Evolutionary conservation across 345 rosid genomes (phyloP), one percentile per base, ranked within the genome.

Genomic region (Corymbia maculata): DNA sequence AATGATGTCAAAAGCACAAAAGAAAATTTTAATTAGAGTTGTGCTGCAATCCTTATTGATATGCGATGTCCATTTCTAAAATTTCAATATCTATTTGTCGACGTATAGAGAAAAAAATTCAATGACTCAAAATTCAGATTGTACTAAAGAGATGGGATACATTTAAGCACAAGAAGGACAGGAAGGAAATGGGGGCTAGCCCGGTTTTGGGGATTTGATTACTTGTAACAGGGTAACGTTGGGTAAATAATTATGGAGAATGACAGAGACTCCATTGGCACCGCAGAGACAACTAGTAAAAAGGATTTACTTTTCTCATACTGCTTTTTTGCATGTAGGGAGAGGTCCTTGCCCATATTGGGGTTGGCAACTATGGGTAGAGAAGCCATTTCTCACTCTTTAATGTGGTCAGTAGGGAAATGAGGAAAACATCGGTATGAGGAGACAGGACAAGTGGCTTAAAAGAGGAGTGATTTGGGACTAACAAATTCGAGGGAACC

Each of bases 21-120:
- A 64, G 2, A 17, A 64, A 64, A n/a, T 64, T 64, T 64, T 64
- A 15, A 64, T 64, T 13, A 13, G 9, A 64, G 70, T 9, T 3
- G 0, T 64, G 4, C 1, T 13, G 17, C 36, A 6, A 64, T 8
- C 6, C 0, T 64, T 13, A 17, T 64, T 2, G 1, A n/a, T 3
- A 13, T n/a, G 36, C 8, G 0, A n/a, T n/a, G 36, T n/a, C 1
- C 1, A 6, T 6, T 36, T n/a, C 12, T n/a, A 64, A n/a, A 64
- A 64, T n/a, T 12, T 0, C 17, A 0, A 61, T n/a, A 64, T 64
- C 70, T 17, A 64, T 64, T 64, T 13, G 70, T n/a, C 3, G 36
- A 9, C 36, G 32, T n/a, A 64, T n/a, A n/a, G 16, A 64, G 36
- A 32, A n/a, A 4, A 64, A n/a, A 64, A 13, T 28, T n/a, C 2